Evolutionary conservation across 768 basidiomycete genomes (phyloP), one percentile per base, ranked within the genome.

Genomic region (Phaffia australis): DNA sequence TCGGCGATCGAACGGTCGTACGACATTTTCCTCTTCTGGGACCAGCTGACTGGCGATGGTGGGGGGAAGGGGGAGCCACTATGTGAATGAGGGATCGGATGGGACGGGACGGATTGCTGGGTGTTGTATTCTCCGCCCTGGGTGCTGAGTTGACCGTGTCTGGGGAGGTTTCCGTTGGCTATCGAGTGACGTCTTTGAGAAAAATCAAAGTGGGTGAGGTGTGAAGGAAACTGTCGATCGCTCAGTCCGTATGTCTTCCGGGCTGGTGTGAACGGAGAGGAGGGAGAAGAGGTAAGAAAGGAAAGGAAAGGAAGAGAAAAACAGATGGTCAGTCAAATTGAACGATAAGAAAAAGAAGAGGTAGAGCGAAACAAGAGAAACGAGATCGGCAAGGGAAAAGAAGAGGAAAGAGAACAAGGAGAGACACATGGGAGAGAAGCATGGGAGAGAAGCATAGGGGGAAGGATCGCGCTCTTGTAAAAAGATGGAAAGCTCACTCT

Each of bases 151-250:
- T 57, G 48, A 55, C 49, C 9, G 48, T 55, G 18, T 23, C 60
- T 58, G 60, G 64, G 30, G 52, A 68, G 63, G 67, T 70, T 80
- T 70, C 83, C 82, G 71, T 82, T 81, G 51, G 84, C 84, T 69
- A 87, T 84, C 30, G 86, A 87, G 72, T 87, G 86, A 27, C 86
- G 79, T 57, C 87, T 81, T 79, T 86, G 86, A 70, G 77, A 83
- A 73, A 84, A 84, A 77, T 87, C 85, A 72, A 84, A 84, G 64
- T 81, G 79, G 59, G 81, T 81, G 25, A 78, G 77, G 27, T 80
- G 80, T 54, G 75, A 70, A 64, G 71, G 48, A 42, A 66, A 60
- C 47, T 59, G 58, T 42, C 35, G 35, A 42, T 42, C 35, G 35
- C 11, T 42, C 35, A 11, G 11, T 42, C 35, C 35, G 11, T 42